Evolutionary conservation across 1,284 basidiomycete species (phyloP), one percentile per base, ranked within the genome.

Genomic region (Schizophyllum commune): DNA sequence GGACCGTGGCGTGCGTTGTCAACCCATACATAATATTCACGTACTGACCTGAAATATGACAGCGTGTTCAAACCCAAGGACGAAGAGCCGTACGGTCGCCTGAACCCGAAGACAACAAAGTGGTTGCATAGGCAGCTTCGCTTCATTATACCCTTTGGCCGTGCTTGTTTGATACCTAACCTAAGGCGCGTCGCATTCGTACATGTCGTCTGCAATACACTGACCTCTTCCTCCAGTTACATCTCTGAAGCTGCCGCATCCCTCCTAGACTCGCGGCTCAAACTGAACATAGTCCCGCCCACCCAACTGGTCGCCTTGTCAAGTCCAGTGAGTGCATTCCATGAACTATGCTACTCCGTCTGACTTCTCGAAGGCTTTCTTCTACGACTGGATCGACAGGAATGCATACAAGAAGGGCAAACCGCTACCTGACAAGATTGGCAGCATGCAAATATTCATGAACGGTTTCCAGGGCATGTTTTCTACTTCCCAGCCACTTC

Each of bases 11-110:
- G 90, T 92, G 70, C 72, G 89, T 77, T 17, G 21, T 15, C 22
- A 33, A 34, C 21, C 15, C 22, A 51, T 20, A 11, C 55, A 54
- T 34, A 39, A 60, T 19, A n/a, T 22, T 6, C 6, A 6, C 7
- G 52, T 55, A 20, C 22, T 17, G 17, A 2, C 21, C 51, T 62
- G 9, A 62, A 56, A 52, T 60, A 66, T 47, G 59, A 13, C 64
- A 92, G 89, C 19, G 89, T 94, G 5, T 94, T 94, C 74, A 94
- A 95, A 70, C 92, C 92, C 1, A 93, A 94, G 70, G 92, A 94
- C 68, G 92, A 94, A 71, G 92, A 94, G 67, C 91, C 91, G 3
- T 92, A 92, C 68, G 90, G 90, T 32, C 79, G 85, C 39, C 76
- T 93, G 20, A 94, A 94, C 70, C 92, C 92, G 4, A 92, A 92